Conservation (phyloP, 2,329 filamentous ascomycete species). For the Cercospora zeae-maydis region DNA sequence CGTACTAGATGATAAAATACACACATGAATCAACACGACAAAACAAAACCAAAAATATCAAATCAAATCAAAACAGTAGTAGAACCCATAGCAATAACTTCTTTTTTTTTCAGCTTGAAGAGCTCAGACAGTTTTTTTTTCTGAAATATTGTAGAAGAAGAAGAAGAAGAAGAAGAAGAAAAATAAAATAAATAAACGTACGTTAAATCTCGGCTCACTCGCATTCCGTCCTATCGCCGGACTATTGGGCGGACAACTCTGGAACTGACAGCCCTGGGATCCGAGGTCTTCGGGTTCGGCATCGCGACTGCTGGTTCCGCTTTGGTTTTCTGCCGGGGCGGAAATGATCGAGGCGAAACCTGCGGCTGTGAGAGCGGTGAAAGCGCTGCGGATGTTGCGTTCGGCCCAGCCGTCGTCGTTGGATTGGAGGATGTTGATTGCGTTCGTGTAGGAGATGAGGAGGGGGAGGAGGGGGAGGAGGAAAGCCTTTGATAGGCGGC, state of each 20-base stretch:
- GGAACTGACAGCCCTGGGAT: constrained; percentile 52
- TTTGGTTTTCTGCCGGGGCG: constrained; percentile 63
- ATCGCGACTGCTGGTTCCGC: constrained; percentile 49
- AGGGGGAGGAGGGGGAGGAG: not conserved
- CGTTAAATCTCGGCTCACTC: constrained; percentile 53
- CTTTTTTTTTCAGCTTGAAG: too few relatives aligned
- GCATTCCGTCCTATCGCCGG: constrained; percentile 57
- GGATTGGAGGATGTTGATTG: constrained; percentile 57
- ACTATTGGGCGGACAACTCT: constrained; percentile 58
- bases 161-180: too few relatives aligned
- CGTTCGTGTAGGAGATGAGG: not conserved
- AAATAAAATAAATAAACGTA: too few relatives aligned
- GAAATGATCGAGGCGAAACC: constrained; percentile 63
- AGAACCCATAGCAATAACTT: too few relatives aligned
- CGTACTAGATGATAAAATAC: constrained; percentile 53
- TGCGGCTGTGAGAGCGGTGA: constrained; percentile 52
- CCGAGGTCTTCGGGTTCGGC: constrained; percentile 19
- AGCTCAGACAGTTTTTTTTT: too few relatives aligned
- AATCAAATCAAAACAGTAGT: too few relatives aligned
- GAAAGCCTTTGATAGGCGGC: not conserved
- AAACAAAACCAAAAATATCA: too few relatives aligned
- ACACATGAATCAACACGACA: not conserved
- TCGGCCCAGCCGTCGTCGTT: constrained; percentile 76
- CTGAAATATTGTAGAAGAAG: too few relatives aligned
- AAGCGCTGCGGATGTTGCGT: constrained; percentile 60